Evolutionary conservation across 2,329 filamentous ascomycete species (phyloP).

Genomic region (Torrubiella hemipterigena): DNA sequence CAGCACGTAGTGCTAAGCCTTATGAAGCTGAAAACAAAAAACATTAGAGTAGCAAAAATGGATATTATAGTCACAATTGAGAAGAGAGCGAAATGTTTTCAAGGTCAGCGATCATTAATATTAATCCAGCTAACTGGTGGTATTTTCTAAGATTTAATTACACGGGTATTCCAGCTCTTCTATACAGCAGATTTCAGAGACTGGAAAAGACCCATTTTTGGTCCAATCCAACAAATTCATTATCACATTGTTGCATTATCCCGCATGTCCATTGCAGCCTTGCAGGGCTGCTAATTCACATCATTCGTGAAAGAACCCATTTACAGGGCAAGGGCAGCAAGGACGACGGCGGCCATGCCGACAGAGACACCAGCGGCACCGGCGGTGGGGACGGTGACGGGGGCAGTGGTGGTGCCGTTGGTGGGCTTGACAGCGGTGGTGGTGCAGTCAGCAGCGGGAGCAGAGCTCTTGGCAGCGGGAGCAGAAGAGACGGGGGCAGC

Average conservation of each 20-base stretch:
- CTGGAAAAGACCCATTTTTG: background rate
- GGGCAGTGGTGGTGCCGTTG: slow-evolving; percentile 2
- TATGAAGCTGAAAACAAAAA: too few species aligned
- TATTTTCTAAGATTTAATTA: background rate
- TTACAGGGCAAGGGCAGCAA: slow-evolving; percentile 25
- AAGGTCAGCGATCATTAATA: too few species aligned
- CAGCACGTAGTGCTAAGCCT: too few species aligned
- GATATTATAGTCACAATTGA: too few species aligned
- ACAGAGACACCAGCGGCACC: slow-evolving; percentile 17
- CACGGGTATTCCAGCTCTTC: background rate
- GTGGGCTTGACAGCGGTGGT: slow-evolving; percentile 3
- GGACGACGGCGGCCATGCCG: slow-evolving; percentile 19
- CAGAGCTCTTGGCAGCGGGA: slow-evolving; percentile 4
- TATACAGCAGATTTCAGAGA: background rate
- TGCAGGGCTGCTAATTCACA: too few species aligned
- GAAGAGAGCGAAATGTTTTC: too few species aligned
- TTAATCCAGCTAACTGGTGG: too few species aligned
- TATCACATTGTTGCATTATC: slow-evolving; percentile 1
- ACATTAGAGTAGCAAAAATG: too few species aligned
- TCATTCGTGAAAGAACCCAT: too few species aligned
- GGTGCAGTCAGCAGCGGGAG: slow-evolving; percentile 5
- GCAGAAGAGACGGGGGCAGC: slow-evolving; percentile 3
- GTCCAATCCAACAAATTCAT: slow-evolving; percentile 8
- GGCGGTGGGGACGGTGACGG: slow-evolving; percentile 9
- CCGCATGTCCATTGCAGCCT: background rate